A percentile compares a stretch with the other conserved stretches of the same genome.
These are phyloP conservation scores for Aspergillus avenaceus DNA, from an alignment of 495 filamentous ascomycete species.

Conservation along the genomic window DNA sequence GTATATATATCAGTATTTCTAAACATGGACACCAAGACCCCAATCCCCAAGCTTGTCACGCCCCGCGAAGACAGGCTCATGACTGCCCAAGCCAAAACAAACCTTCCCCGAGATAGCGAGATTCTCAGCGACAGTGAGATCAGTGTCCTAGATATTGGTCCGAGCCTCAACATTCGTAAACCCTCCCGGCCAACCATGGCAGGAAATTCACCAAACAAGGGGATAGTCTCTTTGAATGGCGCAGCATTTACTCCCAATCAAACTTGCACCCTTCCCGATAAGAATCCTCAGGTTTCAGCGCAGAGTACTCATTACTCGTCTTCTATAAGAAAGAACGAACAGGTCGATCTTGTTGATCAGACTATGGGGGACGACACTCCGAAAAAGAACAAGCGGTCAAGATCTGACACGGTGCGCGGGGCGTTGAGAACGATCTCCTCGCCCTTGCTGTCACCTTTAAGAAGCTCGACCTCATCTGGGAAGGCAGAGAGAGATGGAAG, in stretches of 20 bases:
- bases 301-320: no score
- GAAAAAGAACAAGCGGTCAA: not conserved
- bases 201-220: no score
- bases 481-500: not conserved
- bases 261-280: not conserved
- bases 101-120: not conserved
- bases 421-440: slow-evolving; percentile 7
- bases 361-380: not conserved
- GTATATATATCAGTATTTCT: no score
- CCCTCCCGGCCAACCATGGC: not conserved
- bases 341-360: not conserved
- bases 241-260: not conserved
- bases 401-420: not conserved
- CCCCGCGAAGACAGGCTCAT: no score
- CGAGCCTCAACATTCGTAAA: slow-evolving; percentile 6
- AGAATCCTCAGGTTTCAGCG: not conserved
- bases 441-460: slow-evolving; percentile 8
- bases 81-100: not conserved
- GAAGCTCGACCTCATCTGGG: no score
- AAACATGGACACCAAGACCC: not conserved
- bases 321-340: no score
- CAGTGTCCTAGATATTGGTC: slow-evolving; percentile 27
- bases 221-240: no score
- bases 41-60: not conserved
- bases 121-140: slow-evolving; percentile 27